A percentile compares a stretch with the other conserved stretches of the same genome.
phyloP scores from a whole-genome alignment of 176 grass and related monocot species.

The Saccharum spontaneum region DNA sequence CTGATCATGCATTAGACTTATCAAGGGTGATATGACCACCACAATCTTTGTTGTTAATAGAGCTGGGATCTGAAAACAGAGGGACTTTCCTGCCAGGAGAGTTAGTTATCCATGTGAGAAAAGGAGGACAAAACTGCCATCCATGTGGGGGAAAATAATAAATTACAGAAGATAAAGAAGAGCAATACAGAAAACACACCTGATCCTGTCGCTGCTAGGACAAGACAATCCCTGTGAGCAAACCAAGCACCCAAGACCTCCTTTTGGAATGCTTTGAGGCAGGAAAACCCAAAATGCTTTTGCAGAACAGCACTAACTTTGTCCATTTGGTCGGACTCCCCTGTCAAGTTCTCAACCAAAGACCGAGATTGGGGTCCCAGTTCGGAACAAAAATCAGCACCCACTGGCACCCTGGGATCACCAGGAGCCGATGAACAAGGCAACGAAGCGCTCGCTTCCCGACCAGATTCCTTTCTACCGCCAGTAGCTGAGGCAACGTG shows the following conservation, averaged over 20 bases:
- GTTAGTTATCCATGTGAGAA: slow-evolving; percentile 27
- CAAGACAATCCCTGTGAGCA: slow-evolving; percentile 65
- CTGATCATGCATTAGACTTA: slow-evolving; percentile 98
- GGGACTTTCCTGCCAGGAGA: slow-evolving; percentile 77
- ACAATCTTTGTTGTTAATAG: slow-evolving; percentile 77
- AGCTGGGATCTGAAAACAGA: slow-evolving; percentile 95
- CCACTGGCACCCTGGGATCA: background rate
- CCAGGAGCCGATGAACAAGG: slow-evolving; percentile 30
- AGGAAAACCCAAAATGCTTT: slow-evolving; percentile 74
- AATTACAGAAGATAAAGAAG: background rate
- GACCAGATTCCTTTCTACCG: slow-evolving; percentile 13
- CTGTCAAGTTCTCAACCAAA: background rate
- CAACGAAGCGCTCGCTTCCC: slow-evolving; percentile 27
- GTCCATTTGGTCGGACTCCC: background rate
- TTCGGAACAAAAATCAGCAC: background rate
- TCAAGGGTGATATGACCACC: slow-evolving; percentile 87
- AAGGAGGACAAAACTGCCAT: background rate
- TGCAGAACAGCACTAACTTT: slow-evolving; percentile 48
- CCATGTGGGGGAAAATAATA: background rate
- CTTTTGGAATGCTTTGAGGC: slow-evolving; percentile 77
- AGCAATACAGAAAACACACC: slow-evolving; percentile 36
- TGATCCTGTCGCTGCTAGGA: slow-evolving; percentile 92
- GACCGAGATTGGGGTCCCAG: background rate
- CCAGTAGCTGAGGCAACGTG: slow-evolving; percentile 34
- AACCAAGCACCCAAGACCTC: slow-evolving; percentile 87